phyloP scores from a whole-genome alignment of 2,329 filamentous ascomycete species.

The Trichoderma harzianum region DNA sequence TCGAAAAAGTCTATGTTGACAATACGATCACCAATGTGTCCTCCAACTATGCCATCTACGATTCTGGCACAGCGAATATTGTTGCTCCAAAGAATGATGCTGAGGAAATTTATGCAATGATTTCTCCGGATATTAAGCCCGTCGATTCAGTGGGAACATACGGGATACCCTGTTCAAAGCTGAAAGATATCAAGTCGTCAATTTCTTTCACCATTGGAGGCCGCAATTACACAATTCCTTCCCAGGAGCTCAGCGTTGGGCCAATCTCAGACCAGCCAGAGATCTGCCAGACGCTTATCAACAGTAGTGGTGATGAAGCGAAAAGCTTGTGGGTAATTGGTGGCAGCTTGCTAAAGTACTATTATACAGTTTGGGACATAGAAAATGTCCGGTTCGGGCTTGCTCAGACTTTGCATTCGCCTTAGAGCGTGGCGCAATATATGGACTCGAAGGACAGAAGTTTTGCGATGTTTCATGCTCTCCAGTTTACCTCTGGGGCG shows the following conservation, averaged over 20 bases:
- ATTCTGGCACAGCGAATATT: neutral
- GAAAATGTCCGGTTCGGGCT: neutral
- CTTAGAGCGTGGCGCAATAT: neutral
- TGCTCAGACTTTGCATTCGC: neutral
- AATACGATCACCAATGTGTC: neutral
- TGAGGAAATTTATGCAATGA: neutral
- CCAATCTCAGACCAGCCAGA: neutral
- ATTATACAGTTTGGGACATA: neutral
- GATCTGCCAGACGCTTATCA: neutral
- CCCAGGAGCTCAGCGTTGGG: neutral
- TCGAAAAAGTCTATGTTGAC: neutral
- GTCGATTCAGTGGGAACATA: neutral
- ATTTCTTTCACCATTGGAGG: neutral
- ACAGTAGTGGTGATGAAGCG: neutral
- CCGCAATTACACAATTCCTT: neutral
- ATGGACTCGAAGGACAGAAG: neutral
- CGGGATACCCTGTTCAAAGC: neutral
- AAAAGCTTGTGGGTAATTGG: neutral
- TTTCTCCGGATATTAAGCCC: neutral
- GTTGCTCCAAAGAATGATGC: neutral
- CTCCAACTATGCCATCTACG: neutral
- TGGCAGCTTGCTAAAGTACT: constrained; percentile 1
- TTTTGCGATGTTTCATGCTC: neutral
- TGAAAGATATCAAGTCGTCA: neutral
- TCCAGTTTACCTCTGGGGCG: too few relatives aligned